Base-by-base conservation (phyloP, 2,329 filamentous ascomycete genomes). In the Ceratocystis cacaofunesta region DNA sequence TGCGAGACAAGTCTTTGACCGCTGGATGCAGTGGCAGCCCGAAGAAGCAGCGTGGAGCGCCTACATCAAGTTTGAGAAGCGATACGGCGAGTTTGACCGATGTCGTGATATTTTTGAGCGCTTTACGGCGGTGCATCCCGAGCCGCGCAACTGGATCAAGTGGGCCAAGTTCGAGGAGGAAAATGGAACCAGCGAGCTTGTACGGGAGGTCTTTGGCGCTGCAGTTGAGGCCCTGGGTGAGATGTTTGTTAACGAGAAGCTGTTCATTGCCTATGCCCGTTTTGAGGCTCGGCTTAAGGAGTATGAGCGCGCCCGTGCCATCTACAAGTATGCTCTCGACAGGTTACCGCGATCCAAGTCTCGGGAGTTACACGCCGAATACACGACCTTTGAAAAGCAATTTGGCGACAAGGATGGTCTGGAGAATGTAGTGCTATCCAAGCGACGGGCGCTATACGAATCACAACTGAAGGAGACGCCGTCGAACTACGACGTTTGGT, bases 161-260 rank as follows among this genome's bases (percentile, higher is more conserved):
- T 99, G 94, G 94, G 88, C 92, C 68, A 89, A 89, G 68, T 99
- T 97, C 70, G 94, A 99, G 75, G 92, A 97, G 74, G 94, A 99
- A 73, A 90, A 87, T 70, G 94, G 94, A 7, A 96, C 91, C 1
- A 92, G 87, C 72, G 92, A 96, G 71, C 75, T 92, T 69, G 94
- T 99, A 5, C 83, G 94, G 25, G 91, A 97, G 68, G 92, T 97
- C 0, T 97, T 91, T 73, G 90, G 92, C 3, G 82, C 83, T 65
- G 92, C 92, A 1, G 87, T 97, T 41, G 92, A 97, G 73, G 86
- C 89, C 0, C 77, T 99, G 41, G 92, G 92, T 1, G 92, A 97
- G 69, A 90, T 96, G 50, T 95, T 95, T 71, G 92, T 95, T 77
- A 94, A 97, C 69, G 94, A 99, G 79, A 90, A 88, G 75, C 81